Evolutionary conservation across 306 rosid species (phyloP), one percentile per base, ranked within the genome.

Genomic region (Cajanus cajan): DNA sequence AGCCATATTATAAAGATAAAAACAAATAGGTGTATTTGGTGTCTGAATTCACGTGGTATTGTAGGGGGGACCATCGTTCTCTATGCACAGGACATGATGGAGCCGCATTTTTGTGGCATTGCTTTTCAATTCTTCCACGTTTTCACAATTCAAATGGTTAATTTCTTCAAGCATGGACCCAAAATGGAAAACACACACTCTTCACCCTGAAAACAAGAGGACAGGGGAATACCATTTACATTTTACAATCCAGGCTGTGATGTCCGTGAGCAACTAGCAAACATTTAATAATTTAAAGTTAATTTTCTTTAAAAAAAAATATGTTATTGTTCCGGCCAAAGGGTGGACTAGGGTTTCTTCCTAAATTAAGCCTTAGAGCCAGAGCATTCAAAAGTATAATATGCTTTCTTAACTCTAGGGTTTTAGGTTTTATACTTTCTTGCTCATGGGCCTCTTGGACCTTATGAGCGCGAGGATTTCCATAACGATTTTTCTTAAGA

Each of bases 11-110:
- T 18, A 68, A 67, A 41, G 22, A 48, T 37, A 0, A 62, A 62
- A n/a, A 39, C 11, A 59, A 40, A n/a, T 25, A 61, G 55, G 66
- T 45, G 14, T 66, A 61, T 16, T 48, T 76, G 66, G 74, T 68
- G 48, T 37, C 58, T 24, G 37, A 75, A 71, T 45, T 78, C 77
- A 24, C 66, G 79, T 74, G 82, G 79, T 68, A 28, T 4, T 50
- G 57, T 24, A 11, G 43, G 15, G 77, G 86, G 80, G 84, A 75
- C 82, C 89, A 25, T 61, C 22, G 73, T 15, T 78, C 40, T 73
- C 37, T 37, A 25, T 24, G 65, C 74, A 74, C 55, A 7, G 4
- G 62, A 74, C 36, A 43, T 8, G 71, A 74, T 82, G 44, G 63
- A 73, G 68, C 25, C 57, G 69, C 74, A 59, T n/a, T 18, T 8